Base-by-base conservation (phyloP, 2,329 filamentous ascomycete species). In the Ophiobolus disseminans region DNA sequence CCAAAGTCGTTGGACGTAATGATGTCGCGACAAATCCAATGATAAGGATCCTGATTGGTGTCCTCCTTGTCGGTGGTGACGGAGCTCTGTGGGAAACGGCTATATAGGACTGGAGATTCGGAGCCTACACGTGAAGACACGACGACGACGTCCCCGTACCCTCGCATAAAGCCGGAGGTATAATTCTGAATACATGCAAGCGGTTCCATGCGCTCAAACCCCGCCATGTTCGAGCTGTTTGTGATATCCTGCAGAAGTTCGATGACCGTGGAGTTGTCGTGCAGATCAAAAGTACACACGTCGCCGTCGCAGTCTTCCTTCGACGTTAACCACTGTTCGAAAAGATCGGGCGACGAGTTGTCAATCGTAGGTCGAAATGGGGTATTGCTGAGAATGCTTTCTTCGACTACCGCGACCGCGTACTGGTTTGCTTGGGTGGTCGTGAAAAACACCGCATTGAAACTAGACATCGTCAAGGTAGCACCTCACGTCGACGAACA, bases 371-470 rank as follows among this genome's bases (percentile, higher is more conserved):
- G 31, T 26, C 43, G 47, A 21, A 52, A 59, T 3, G 28, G 37
- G 8, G 42, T 46, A 7, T 54, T 55, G 1, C 28, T 28, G 2
- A 50, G 22, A 11, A 49, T 54, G 9, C 31, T 39, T 13, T 48
- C 25, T 5, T 49, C 43, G 16, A 59, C 40, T 9, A 55, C 50
- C 4, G 56, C 56, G 10, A 59, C 48, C 11, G 56, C 53, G 21
- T 59, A 59, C n/a, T 59, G 56, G 20, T 59, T 57, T 1, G 48
- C 41, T 35, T 59, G 50, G 2, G 43, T 59, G 5, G 53, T 54
- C 9, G 50, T 52, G 20, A 57, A 59, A 30, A 59, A 59, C 3
- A 59, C 53, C 4, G 56, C 51, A 11, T 59, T 59, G 39, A 55
- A 59, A 2, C 56, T 59, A 10, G 4, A 3, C 11, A 22, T 2